Conservation (phyloP, 2,329 filamentous ascomycete genomes). For the Trichophyton rubrum region DNA sequence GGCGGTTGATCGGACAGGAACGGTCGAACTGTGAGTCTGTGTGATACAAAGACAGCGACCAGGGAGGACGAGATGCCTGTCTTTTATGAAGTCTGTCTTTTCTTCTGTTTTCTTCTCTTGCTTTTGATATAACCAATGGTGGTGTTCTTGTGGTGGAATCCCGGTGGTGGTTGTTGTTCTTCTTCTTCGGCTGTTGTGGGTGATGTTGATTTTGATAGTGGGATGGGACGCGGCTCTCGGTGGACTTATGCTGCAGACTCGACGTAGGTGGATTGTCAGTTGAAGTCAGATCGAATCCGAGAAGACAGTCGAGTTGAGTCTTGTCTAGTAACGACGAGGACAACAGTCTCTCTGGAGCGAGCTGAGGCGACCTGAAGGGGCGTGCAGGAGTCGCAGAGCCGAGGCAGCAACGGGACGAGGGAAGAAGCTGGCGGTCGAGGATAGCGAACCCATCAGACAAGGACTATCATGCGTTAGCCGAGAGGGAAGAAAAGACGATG, state of each 20-base stretch:
- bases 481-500: neutral
- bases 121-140: neutral
- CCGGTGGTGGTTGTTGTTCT: neutral
- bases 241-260: too few relatives aligned
- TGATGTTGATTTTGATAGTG: too few relatives aligned
- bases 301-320: too few relatives aligned
- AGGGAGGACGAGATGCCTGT: neutral
- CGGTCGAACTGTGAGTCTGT: neutral
- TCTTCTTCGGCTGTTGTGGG: neutral
- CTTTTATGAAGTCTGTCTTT: neutral
- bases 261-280: too few relatives aligned
- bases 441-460: slow-evolving; percentile 26
- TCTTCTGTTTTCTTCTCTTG: neutral
- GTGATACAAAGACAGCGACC: neutral
- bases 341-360: slow-evolving; percentile 15
- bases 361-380: slow-evolving; percentile 32
- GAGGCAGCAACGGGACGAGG: slow-evolving; percentile 34
- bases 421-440: slow-evolving; percentile 19
- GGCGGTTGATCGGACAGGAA: slow-evolving; percentile 1
- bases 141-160: neutral
- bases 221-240: too few relatives aligned
- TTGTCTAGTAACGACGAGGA: neutral
- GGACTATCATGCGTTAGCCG: slow-evolving; percentile 24
- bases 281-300: too few relatives aligned
- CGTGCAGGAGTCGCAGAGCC: slow-evolving; percentile 40